Evolutionary conservation across 2,329 filamentous ascomycete genomes (phyloP), one percentile per base, ranked within the genome.

Genomic region (Sarocladiaceae sp.): DNA sequence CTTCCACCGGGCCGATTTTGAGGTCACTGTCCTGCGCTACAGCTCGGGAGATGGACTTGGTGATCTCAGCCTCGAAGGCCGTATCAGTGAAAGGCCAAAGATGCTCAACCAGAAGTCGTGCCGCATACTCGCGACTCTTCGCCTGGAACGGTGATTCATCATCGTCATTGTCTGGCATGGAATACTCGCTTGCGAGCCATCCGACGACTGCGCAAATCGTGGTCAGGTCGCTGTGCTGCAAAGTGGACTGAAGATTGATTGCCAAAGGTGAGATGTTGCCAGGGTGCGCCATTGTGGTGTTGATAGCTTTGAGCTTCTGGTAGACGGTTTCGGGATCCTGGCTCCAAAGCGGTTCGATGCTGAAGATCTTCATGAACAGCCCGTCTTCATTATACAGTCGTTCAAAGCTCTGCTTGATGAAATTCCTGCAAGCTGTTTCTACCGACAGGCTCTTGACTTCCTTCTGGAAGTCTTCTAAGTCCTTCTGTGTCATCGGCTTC

Each of bases 351-450:
- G 78, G 73, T 42, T 82, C 78, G 35, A 83, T 67, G 22, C 72
- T 71, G 55, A 84, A 83, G n/a, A 83, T 69, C 54, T 74, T 78
- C 28, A 69, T 60, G 54, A 84, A 82, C 2, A 84, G 62, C 18
- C 65, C 70, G 23, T 75, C 71, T 59, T 84, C 80, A 53, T 77
- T 75, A 58, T 76, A 79, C 2, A 79, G 74, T 23, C 78, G 73
- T 59, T 84, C 80, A 52, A 83, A 82, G 51, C 71, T 76, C 61
- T 83, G 80, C 60, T 83, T 83, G 56, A 83, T 72, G 52, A 75
- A 80, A 57, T 80, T 83, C 25, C 80, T 72, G 13, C 74, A 74
- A 3, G 79, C 80, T 2, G 79, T 79, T 59, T 83, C 80, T 2
- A 76, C 59, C 2, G 75, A 77, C 1, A 68, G 60, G 8, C 67